Base-by-base conservation (phyloP, 192 early-diverging fungal species). In the Umbelopsis ramanniana region DNA sequence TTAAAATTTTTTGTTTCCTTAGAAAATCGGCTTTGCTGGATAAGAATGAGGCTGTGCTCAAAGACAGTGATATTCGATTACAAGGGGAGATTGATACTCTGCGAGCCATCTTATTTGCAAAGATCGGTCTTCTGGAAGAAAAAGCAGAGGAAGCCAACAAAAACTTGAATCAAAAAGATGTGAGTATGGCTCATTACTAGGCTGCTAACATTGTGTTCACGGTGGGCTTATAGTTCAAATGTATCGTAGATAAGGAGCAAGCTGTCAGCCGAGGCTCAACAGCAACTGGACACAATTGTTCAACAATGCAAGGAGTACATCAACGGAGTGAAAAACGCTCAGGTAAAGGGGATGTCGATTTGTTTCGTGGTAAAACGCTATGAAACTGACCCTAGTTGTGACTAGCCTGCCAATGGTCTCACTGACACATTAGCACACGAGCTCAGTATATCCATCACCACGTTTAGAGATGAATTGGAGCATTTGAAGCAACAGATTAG, bases 21-120 rank as follows among this genome's bases (percentile, higher is more conserved):
- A 82, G 81, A 15, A 82, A 75, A 74, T 68, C 70, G 21, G 15
- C 46, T 11, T 43, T 72, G 1, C 45, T 79, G 33, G 55, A 79
- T 66, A 57, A 79, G 24, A 76, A 72, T 17, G 74, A 78, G 24
- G 47, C 66, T 2, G 72, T 70, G 23, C 48, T 72, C 24, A 74
- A 70, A 33, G 47, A 74, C 0, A 70, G 55, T 29, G 74, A 76
- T 57, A 60, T 69, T 23, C 46, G 45, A 26, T 54, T 81, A 19
- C 23, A 57, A 19, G 23, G 38, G 29, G 80, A 78, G 60, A 52
- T 81, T 17, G 46, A 69, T n/a, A 76, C 73, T 17, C 52, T 81
- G 12, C 66, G 75, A 37, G 67, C 73, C 7, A 74, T 76, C 24
- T 57, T 82, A 33, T 72, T 71, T 24, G 68, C 72, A 37, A 82